A percentile compares a stretch with the other conserved stretches of the same genome.
Conservation (phyloP, 495 filamentous ascomycete genomes). For the Melanomma pulvis-pyrius region DNA sequence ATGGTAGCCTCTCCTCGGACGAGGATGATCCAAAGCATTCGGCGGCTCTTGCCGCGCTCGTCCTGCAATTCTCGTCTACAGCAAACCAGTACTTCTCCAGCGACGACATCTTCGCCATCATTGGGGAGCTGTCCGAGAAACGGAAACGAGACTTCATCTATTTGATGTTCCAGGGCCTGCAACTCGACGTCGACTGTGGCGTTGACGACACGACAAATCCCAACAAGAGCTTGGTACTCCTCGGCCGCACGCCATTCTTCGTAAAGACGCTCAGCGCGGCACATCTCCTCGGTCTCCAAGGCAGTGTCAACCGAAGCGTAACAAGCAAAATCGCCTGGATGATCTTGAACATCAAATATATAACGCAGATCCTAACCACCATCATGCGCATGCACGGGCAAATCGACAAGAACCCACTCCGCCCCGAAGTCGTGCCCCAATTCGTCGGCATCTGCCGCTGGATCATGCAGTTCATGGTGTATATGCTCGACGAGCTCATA, state of each 20-base stretch:
- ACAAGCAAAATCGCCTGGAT: conserved; percentile 73
- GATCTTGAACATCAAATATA: conserved; percentile 70
- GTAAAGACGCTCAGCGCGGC: conserved; percentile 72
- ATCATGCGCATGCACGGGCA: conserved; percentile 50
- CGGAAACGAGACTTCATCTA: conserved; percentile 37
- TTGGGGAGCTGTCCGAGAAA: conserved; percentile 39
- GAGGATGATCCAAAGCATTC: conserved; percentile 32
- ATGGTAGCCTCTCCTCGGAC: conserved; percentile 20
- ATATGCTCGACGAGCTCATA: conserved; percentile 68
- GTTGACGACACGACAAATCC: conserved; percentile 57
- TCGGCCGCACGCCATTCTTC: conserved; percentile 68
- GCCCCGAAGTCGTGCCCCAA: conserved; percentile 55
- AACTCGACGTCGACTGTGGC: conserved; percentile 68
- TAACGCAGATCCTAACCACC: conserved; percentile 66
- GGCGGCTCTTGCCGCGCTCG: conserved; percentile 59
- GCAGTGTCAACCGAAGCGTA: conserved; percentile 57
- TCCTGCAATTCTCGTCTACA: conserved; percentile 61
- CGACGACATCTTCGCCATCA: conserved; percentile 75
- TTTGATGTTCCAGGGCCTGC: conserved; percentile 67
- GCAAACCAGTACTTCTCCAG: conserved; percentile 60
- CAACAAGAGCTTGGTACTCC: conserved; percentile 57
- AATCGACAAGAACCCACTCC: conserved; percentile 26
- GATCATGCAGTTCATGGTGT: conserved; percentile 69
- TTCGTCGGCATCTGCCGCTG: conserved; percentile 63
- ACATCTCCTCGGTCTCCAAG: conserved; percentile 67